A percentile compares a stretch with the other conserved stretches of the same genome.
phyloP scores from a whole-genome alignment of 1,139 yeast genomes.

The Pichia sp. region DNA sequence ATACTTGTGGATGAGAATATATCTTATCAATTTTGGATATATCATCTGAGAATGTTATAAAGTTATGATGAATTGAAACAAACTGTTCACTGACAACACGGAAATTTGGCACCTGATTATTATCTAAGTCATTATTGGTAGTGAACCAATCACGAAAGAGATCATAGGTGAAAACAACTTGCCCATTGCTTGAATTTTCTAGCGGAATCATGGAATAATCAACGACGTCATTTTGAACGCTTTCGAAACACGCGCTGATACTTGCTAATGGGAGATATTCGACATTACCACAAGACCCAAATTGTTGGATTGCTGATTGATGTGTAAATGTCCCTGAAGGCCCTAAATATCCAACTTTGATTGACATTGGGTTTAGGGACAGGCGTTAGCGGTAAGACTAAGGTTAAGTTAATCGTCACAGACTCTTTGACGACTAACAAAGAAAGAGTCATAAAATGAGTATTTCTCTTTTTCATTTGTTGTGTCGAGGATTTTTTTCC shows the following conservation, averaged over 20 bases:
- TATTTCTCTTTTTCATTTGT: too few species aligned
- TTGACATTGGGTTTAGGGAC: neutral
- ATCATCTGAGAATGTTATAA: constrained; percentile 44
- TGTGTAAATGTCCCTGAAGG: constrained; percentile 91
- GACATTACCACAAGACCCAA: constrained; percentile 20
- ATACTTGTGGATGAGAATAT: constrained; percentile 94
- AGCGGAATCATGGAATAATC: constrained; percentile 82
- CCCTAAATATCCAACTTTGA: constrained; percentile 65
- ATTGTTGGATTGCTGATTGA: constrained; percentile 78
- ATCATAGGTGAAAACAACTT: constrained; percentile 80
- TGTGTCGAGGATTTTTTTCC: too few species aligned
- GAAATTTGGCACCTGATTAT: constrained; percentile 25
- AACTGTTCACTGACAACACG: constrained; percentile 67
- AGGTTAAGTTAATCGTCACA: too few species aligned
- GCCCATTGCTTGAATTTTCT: constrained; percentile 94
- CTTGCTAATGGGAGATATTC: constrained; percentile 36
- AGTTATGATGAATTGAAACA: constrained; percentile 75
- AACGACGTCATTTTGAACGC: constrained; percentile 35
- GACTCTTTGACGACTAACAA: neutral
- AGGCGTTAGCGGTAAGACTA: too few species aligned
- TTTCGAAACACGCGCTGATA: constrained; percentile 59
- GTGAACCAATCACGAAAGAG: constrained; percentile 60
- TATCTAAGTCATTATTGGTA: constrained; percentile 5
- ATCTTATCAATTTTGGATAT: constrained; percentile 43
- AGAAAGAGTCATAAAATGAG: neutral